Conservation (phyloP, 2,329 filamentous ascomycete genomes). For the Nigrospora sphaerica region DNA sequence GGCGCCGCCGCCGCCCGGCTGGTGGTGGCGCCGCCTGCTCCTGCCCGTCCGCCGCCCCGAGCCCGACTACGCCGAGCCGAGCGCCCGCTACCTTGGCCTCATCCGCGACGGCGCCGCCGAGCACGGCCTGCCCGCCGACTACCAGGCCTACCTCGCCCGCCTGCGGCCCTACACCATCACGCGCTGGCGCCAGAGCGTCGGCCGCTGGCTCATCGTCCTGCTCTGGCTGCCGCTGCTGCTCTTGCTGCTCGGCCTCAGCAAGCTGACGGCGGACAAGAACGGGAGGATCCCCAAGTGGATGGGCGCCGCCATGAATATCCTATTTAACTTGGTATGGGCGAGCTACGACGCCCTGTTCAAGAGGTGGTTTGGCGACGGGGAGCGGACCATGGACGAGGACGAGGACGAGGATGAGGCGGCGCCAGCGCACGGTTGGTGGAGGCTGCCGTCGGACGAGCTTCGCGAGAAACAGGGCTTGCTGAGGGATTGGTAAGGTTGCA, state of each 20-base stretch:
- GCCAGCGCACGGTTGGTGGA: not conserved
- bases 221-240: slow-evolving; percentile 52
- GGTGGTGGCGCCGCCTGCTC: slow-evolving; percentile 41
- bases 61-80: slow-evolving; percentile 72
- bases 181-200: slow-evolving; percentile 57
- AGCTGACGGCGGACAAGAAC: slow-evolving; percentile 52
- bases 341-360: slow-evolving; percentile 60
- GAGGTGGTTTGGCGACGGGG: slow-evolving; percentile 75
- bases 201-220: slow-evolving; percentile 52
- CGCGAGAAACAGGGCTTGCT: slow-evolving; percentile 16
- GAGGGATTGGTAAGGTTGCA: slow-evolving; percentile 15
- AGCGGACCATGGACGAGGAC: slow-evolving; percentile 44
- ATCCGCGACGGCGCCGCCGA: slow-evolving; percentile 73
- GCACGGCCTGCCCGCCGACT: slow-evolving; percentile 71
- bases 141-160: slow-evolving; percentile 63
- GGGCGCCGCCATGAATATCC: slow-evolving; percentile 36
- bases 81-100: slow-evolving; percentile 73
- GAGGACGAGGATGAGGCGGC: slow-evolving; percentile 4
- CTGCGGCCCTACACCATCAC: slow-evolving; percentile 69
- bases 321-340: slow-evolving; percentile 46
- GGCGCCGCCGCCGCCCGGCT: slow-evolving; percentile 2
- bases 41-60: slow-evolving; percentile 48
- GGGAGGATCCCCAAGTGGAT: slow-evolving; percentile 64
- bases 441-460: not conserved
- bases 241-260: slow-evolving; percentile 34